phyloP scores from a whole-genome alignment of 2,329 filamentous ascomycete genomes.

The Monosporascus sp. region DNA sequence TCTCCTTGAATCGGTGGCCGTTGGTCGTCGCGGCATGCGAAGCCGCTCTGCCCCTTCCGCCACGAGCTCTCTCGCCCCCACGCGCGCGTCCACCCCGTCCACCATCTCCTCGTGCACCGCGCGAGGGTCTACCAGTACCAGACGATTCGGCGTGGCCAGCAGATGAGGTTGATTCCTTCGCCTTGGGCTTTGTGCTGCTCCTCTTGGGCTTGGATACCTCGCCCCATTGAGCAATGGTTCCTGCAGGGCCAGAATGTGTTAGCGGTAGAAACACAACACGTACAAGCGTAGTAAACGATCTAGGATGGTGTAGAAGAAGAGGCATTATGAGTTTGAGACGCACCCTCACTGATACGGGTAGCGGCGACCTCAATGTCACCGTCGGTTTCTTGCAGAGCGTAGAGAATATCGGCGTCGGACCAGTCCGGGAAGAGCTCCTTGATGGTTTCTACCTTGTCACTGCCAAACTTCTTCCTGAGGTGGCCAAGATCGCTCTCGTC shows the following conservation, averaged over 20 bases:
- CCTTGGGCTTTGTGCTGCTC: constrained; percentile 66
- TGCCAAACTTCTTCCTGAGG: constrained; percentile 83
- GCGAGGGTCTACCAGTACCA: constrained; percentile 43
- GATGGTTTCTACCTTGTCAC: constrained; percentile 66
- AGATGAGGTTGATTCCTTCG: constrained; percentile 53
- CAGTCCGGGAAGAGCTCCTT: constrained; percentile 93
- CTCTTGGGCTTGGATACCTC: constrained; percentile 80
- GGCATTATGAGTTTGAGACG: constrained; percentile 10
- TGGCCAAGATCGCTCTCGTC: constrained; percentile 89
- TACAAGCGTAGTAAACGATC: neutral
- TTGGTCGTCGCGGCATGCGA: constrained; percentile 51
- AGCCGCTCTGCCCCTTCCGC: constrained; percentile 60
- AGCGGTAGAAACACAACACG: constrained; percentile 16
- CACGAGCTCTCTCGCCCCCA: constrained; percentile 57
- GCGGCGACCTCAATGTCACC: constrained; percentile 72
- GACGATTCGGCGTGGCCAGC: constrained; percentile 47
- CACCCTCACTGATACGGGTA: constrained; percentile 76
- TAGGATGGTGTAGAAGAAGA: neutral
- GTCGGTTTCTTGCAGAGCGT: constrained; percentile 83
- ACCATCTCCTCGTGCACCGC: constrained; percentile 52
- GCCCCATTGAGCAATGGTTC: constrained; percentile 76
- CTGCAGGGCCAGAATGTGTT: constrained; percentile 37
- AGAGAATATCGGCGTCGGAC: constrained; percentile 92
- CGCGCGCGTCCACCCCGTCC: constrained; percentile 29
- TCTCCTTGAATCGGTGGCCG: constrained; percentile 55